Evolutionary conservation across 2,329 filamentous ascomycete species (phyloP).

Genomic region (Colletotrichum sp.): DNA sequence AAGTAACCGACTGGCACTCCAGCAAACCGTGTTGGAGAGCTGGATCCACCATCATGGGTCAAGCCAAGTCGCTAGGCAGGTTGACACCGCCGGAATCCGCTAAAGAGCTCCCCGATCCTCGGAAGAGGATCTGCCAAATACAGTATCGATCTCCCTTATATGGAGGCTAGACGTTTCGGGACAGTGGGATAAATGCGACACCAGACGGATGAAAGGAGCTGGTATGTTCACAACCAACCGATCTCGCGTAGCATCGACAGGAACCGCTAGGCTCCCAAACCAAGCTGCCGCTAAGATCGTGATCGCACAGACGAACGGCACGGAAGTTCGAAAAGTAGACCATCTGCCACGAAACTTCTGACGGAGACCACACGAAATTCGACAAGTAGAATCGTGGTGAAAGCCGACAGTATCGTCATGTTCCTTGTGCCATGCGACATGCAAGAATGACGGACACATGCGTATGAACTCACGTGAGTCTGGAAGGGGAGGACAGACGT

Average conservation of each 20-base stretch:
- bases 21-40: neutral
- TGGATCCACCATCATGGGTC: neutral
- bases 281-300: neutral
- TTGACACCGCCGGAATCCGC: constrained; percentile 1
- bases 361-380: neutral
- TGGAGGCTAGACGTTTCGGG: neutral
- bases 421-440: neutral
- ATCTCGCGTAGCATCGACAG: neutral
- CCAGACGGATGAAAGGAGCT: neutral
- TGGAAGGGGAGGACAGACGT: neutral
- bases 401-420: neutral
- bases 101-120: neutral
- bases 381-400: neutral
- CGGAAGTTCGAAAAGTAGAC: neutral
- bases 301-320: neutral
- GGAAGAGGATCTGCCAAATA: neutral
- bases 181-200: constrained; percentile 3
- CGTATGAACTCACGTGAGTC: neutral
- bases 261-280: neutral
- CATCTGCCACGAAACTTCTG: neutral
- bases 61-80: neutral
- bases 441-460: neutral
- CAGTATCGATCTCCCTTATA: neutral
- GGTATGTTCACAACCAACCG: neutral
- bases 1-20: neutral